Base-by-base conservation (phyloP, 1,284 basidiomycete species). In the Thelephora terrestris region DNA sequence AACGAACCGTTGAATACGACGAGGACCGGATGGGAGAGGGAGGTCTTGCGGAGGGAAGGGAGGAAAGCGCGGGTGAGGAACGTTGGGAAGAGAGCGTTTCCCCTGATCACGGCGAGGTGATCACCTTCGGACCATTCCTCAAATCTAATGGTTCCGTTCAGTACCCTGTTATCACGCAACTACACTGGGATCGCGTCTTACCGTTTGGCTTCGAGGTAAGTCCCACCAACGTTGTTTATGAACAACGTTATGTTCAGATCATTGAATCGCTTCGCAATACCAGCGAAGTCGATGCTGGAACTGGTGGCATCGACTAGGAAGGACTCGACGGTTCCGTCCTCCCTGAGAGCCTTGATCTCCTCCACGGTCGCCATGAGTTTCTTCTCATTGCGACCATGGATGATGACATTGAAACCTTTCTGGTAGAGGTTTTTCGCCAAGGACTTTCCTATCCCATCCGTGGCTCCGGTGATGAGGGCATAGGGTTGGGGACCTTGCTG, bases 361-460 rank as follows among this genome's bases (percentile, higher is more conserved):
- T 55, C 55, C 12, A 54, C 48, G 43, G 59, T 60, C 43, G 51
- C 52, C 47, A 52, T 50, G 53, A 63, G 54, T 52, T 63, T 63
- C 45, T 56, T 52, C 49, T 58, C 58, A 43, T 58, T 62, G 9
- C 62, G 53, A 17, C 61, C 62, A 39, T 64, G 62, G 17, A 64
- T 45, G 47, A 64, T 56, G 35, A 64, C 48, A 40, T 59, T 64
- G 58, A 64, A 64, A 16, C 61, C 61, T 25, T 52, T 53, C 25
- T 46, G 47, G 46, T 61, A 60, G 17, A 64, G 56, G 55, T 63
- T 59, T 4, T 52, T 51, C 7, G 61, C 61, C 5, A 55, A 39
- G 4, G 54, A 56, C 46, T 58, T 61, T 27, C 62, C 62, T n/a
- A 64, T 64, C 16, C 62, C 62, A 47, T 64, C 62, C 16, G 61